Conservation (phyloP, 352 stramenopile genomes). For the Poterioochromonas sp. region DNA sequence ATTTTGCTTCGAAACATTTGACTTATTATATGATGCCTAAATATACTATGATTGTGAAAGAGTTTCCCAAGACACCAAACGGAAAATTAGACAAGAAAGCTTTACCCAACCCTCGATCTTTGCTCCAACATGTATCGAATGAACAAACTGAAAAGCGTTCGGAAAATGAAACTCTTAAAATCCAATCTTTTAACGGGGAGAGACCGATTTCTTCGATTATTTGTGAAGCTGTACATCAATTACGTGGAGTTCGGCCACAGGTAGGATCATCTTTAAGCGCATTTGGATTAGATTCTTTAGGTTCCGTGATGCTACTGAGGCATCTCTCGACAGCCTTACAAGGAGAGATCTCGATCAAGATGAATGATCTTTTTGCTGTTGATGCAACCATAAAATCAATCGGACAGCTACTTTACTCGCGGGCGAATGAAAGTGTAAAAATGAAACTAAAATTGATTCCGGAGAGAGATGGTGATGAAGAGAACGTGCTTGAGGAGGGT, state of each 20-base stretch:
- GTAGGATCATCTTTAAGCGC: background rate
- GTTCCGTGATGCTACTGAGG: constrained; percentile 1
- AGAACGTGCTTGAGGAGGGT: background rate
- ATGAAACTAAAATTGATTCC: background rate
- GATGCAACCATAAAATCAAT: background rate
- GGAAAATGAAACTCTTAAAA: no score
- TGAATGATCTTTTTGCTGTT: background rate
- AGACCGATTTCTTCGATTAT: background rate
- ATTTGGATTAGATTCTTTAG: constrained; percentile 16
- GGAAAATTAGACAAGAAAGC: constrained; percentile 25
- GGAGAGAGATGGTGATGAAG: background rate
- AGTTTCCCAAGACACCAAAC: constrained; percentile 2
- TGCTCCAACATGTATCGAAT: background rate
- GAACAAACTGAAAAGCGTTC: background rate
- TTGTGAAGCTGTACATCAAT: background rate
- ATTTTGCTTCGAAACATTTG: background rate
- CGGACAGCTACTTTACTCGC: background rate
- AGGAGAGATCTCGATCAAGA: background rate
- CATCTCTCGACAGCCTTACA: background rate
- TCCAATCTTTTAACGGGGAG: background rate
- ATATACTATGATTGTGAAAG: constrained; percentile 4
- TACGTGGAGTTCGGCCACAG: background rate
- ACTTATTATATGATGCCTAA: constrained; percentile 32
- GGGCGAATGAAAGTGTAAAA: background rate
- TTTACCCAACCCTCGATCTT: background rate